Evolutionary conservation across 106 monocot species (phyloP), one percentile per base, ranked within the genome.

Genomic region (Ottelia alismoides): DNA sequence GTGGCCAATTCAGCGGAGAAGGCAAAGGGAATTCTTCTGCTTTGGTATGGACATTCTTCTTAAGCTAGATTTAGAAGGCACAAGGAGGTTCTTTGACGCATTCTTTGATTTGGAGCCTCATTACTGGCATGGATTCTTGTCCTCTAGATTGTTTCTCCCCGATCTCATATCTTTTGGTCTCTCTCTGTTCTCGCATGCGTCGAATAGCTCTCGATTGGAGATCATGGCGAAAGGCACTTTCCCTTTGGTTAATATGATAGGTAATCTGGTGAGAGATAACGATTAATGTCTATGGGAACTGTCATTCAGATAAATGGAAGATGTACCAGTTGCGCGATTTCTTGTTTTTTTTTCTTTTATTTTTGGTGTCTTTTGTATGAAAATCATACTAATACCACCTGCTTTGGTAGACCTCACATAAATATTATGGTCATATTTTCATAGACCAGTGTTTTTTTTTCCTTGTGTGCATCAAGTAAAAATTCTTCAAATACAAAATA

Each of bases 11-110:
- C 74, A 98, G 53, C 72, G 96, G 56, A 70, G 85, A 59, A 64
- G 89, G 20, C 96, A 98, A 46, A 85, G 96, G 64, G 96, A 98
- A 58, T 98, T 98, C 61, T 98, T 98, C 85, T 98, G 96, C 63
- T 98, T 98, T 31, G 89, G 96, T 54, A 98, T 98, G 96, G 85
- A 89, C 60, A 52, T 98, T 43, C 72, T 98, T 56, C 82, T 98
- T 22, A 90, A 82, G 70, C 89, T 98, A 14, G 89, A 98, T 62
- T 77, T 98, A 64, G 68, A 67, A 50, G 98, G 86, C 0, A 99
- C 86, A 2, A 72, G 90, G 50, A 65, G 82, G 20, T 99, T 99
- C 53, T 99, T 99, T 46, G 71, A 86, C 47, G 86, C 90, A 0
- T 99, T 99, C 55, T 99, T 99, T 44, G 72, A 90, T 53, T 65